A percentile compares a stretch with the other conserved stretches of the same genome.
Conservation (phyloP, 805 yeast species). For the Lipomyces lipofer region DNA sequence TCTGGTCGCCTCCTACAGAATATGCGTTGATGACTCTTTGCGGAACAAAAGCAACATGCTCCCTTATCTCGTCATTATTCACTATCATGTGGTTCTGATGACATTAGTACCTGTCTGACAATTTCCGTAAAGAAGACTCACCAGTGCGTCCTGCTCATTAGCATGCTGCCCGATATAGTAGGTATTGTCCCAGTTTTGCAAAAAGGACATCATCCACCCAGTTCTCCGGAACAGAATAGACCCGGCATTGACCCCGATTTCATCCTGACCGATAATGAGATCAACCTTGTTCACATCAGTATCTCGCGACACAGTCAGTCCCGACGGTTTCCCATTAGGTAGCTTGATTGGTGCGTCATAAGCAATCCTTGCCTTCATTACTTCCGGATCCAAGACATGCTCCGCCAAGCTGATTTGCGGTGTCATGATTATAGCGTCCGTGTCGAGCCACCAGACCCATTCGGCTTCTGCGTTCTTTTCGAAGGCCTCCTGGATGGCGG, state of each 20-base stretch:
- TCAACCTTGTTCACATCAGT: slow-evolving; percentile 45
- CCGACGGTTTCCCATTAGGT: slow-evolving; percentile 19
- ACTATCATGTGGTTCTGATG: slow-evolving; percentile 49
- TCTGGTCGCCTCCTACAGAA: slow-evolving; percentile 16
- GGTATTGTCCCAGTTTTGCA: slow-evolving; percentile 88
- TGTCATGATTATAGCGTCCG: slow-evolving; percentile 41
- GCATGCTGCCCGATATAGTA: slow-evolving; percentile 80
- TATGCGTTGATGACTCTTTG: slow-evolving; percentile 30
- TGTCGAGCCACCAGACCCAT: slow-evolving; percentile 46
- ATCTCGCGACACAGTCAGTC: slow-evolving; percentile 13
- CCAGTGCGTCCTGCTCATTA: slow-evolving; percentile 81
- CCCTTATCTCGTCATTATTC: slow-evolving; percentile 12
- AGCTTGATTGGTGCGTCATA: slow-evolving; percentile 24
- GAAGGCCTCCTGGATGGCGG: slow-evolving; percentile 40
- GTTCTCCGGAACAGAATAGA: slow-evolving; percentile 71
- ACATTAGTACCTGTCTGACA: not conserved
- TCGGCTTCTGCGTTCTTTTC: slow-evolving; percentile 39
- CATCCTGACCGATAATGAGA: slow-evolving; percentile 77
- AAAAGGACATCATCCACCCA: slow-evolving; percentile 66
- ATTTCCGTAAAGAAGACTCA: not conserved
- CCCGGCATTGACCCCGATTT: slow-evolving; percentile 84
- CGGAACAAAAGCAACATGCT: slow-evolving; percentile 24
- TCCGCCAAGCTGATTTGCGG: slow-evolving; percentile 35
- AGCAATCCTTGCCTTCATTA: slow-evolving; percentile 32
- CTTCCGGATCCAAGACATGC: slow-evolving; percentile 36